phyloP scores from a whole-genome alignment of 257 asterid species.

The Przewalskia tangutica region DNA sequence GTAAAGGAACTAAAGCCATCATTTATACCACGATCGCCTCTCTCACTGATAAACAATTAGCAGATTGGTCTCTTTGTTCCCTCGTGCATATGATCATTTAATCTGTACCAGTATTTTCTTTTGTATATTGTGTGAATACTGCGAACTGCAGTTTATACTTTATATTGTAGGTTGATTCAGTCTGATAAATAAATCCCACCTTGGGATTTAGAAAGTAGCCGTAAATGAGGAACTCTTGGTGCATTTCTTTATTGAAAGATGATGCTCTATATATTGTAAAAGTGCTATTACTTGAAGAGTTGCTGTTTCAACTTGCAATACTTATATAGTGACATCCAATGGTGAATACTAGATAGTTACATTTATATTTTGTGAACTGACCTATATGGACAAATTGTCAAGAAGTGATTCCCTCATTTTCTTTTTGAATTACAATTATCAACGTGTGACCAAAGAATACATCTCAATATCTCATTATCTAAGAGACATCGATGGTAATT shows the following conservation, averaged over 20 bases:
- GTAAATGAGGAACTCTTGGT: background rate
- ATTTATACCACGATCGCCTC: slow-evolving; percentile 66
- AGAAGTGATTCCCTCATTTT: background rate
- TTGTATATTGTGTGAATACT: background rate
- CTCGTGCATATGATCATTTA: background rate
- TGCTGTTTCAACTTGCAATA: background rate
- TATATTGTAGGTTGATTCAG: background rate
- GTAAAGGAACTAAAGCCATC: slow-evolving; percentile 45
- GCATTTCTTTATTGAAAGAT: too few relatives aligned
- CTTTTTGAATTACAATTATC: background rate
- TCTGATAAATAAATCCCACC: background rate
- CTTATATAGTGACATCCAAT: background rate
- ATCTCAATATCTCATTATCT: background rate
- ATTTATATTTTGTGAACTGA: background rate
- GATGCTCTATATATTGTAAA: background rate
- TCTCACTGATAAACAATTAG: slow-evolving; percentile 48
- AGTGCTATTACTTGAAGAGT: background rate
- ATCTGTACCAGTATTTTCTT: slow-evolving; percentile 25
- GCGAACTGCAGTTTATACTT: background rate
- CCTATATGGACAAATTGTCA: background rate
- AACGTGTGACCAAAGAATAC: background rate
- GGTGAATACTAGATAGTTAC: background rate
- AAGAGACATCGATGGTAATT: background rate
- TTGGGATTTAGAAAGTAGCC: slow-evolving; percentile 6
- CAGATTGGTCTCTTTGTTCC: background rate